Base-by-base conservation (phyloP, 306 rosid species). In the Lagenaria siceraria region DNA sequence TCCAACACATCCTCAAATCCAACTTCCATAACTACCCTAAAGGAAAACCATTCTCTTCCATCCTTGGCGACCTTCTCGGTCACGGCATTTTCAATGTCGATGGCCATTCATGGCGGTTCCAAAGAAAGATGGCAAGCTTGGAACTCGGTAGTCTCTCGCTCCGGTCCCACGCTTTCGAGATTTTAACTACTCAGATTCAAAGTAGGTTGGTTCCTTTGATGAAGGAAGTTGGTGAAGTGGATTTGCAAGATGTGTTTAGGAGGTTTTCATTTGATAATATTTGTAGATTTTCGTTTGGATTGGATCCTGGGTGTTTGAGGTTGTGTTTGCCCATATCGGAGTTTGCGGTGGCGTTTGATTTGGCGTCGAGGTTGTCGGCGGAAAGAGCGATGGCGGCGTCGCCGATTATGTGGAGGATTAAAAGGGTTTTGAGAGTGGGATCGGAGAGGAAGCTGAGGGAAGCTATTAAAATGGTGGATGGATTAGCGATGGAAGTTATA, bases 31-130 rank as follows among this genome's bases (percentile, higher is more conserved):
- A 92, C 82, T 94, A 88, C 81, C 98, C 98, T 0, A 94, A 94
- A 24, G 98, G 98, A 0, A 84, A 87, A 21, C 90, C 86, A 0
- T 94, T 94, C 73, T 89, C 98, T 24, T 60, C 82, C 3, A 48
- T 94, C 76, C 96, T 94, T 22, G 96, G 97, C 48, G 97, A 94
- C 52, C 91, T 94, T n/a, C 68, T 94, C 0, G 98, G 98, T 54
- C 84, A 85, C 0, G 97, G 98, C 3, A 94, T 94, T 51, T 94
- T 94, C 88, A 94, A 94, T 18, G 91, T 85, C 13, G 98, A 94
- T 42, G 98, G 97, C 4, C 80, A 89, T 0, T 27, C 82, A 0
- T 94, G 98, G 98, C 79, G 0, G 35, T 94, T 90, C 42, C 98
- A 94, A 25, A 87, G 98, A 9, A 95, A 95, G 62, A 87, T 90